phyloP scores from a whole-genome alignment of 495 filamentous ascomycete species.

The Lophium mytilinum region DNA sequence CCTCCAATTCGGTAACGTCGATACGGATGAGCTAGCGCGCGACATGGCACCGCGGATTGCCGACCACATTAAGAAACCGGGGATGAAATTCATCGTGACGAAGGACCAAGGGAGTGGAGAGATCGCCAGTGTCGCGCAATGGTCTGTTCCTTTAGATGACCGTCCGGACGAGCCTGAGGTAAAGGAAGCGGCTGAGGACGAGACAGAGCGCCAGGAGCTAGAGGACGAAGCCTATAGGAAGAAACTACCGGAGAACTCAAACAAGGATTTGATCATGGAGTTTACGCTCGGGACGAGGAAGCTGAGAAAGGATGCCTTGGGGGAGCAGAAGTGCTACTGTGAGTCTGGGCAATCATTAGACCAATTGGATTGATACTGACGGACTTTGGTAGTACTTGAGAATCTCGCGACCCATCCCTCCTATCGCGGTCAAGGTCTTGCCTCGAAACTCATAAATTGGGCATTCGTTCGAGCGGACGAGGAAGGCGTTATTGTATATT shows the following conservation, averaged over 20 bases:
- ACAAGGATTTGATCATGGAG: conserved; percentile 20
- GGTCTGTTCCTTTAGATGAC: conserved; percentile 4
- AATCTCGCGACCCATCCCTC: conserved; percentile 14
- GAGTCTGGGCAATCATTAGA: background rate
- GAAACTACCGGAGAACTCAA: conserved; percentile 10
- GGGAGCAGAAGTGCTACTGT: conserved; percentile 6
- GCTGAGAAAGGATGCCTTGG: background rate
- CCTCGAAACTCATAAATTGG: conserved; percentile 12
- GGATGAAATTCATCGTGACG: background rate
- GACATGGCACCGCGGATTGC: conserved; percentile 14
- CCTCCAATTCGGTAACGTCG: conserved; percentile 19
- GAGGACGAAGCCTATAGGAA: conserved; percentile 15
- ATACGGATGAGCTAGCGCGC: background rate
- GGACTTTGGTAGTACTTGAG: conserved; percentile 7
- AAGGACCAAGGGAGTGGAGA: background rate
- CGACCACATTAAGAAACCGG: conserved; percentile 5
- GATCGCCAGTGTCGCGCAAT: conserved; percentile 15
- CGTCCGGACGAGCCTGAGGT: background rate
- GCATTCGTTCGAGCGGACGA: conserved; percentile 10
- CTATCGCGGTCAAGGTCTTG: conserved; percentile 15
- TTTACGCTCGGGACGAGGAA: conserved; percentile 3
- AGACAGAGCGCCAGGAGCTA: conserved; percentile 10
- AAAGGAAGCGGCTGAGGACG: conserved; percentile 3
- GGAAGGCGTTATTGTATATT: conserved; percentile 3
- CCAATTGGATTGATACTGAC: background rate